These are phyloP conservation scores for Suhomyces sp. DNA, from an alignment of 805 yeast species.

Conservation along the genomic window DNA sequence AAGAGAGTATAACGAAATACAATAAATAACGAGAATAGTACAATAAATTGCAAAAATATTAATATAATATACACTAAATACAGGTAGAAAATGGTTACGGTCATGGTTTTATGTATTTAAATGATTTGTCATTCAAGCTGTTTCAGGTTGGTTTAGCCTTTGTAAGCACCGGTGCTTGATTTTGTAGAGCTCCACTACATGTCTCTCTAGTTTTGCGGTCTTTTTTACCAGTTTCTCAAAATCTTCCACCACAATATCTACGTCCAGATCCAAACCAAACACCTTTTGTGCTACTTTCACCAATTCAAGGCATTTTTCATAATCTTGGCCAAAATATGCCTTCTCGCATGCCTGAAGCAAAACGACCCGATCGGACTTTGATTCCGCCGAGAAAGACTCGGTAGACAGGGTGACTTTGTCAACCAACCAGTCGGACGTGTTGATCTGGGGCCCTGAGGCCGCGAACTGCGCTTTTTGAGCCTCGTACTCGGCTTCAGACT, in stretches of 20 bases:
- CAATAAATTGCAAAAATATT: not conserved
- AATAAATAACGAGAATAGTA: not conserved
- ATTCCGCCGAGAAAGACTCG: conserved; percentile 20
- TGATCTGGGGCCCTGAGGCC: conserved; percentile 55
- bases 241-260: conserved; percentile 14
- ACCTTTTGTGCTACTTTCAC: conserved; percentile 26
- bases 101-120: too few relatives aligned
- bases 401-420: conserved; percentile 20
- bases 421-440: conserved; percentile 45
- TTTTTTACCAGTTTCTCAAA: conserved; percentile 20
- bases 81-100: too few relatives aligned
- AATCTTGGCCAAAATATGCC: conserved; percentile 56
- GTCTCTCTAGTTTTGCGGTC: conserved; percentile 43
- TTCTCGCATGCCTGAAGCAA: conserved; percentile 61
- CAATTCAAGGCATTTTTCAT: conserved; percentile 44
- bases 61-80: not conserved
- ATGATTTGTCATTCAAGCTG: too few relatives aligned
- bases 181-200: conserved; percentile 49
- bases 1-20: not conserved
- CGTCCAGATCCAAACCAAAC: conserved; percentile 23
- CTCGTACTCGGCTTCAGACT: conserved; percentile 60
- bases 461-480: conserved; percentile 51
- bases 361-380: conserved; percentile 54
- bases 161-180: conserved; percentile 34
- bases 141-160: not conserved